phyloP scores from a whole-genome alignment of 139 green algal species.

The Tetradesmus lagerheimii region DNA sequence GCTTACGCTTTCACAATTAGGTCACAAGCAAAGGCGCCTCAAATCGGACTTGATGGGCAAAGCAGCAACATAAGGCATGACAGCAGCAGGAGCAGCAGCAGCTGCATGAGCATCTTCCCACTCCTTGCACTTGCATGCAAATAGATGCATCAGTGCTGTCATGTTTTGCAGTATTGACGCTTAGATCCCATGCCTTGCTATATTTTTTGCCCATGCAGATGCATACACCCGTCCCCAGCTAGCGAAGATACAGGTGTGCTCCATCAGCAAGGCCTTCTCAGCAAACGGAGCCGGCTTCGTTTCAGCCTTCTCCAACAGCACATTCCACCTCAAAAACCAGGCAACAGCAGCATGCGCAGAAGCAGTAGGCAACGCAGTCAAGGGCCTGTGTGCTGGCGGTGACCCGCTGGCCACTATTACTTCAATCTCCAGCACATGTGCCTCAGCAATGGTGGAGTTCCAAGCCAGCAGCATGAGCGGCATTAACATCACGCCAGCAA shows the following conservation, averaged over 20 bases:
- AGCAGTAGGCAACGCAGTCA: conserved; percentile 33
- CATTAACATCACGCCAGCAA: conserved; percentile 39
- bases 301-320: conserved; percentile 39
- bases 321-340: conserved; percentile 10
- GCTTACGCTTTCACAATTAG: background rate
- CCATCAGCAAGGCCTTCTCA: conserved; percentile 29
- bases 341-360: conserved; percentile 46
- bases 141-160: no score
- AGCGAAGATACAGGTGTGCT: conserved; percentile 35
- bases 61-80: background rate
- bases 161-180: no score
- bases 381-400: conserved; percentile 40
- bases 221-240: conserved; percentile 40
- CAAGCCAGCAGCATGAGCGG: conserved; percentile 39
- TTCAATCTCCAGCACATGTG: conserved; percentile 36
- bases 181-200: no score
- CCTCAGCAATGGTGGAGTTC: conserved; percentile 41
- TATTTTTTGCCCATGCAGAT: conserved; percentile 32
- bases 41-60: background rate
- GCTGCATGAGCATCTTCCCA: background rate
- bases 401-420: conserved; percentile 45
- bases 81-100: background rate
- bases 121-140: background rate
- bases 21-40: background rate
- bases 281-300: conserved; percentile 40